These are phyloP conservation scores for Thermothelomyces thermophilus DNA, from an alignment of 2,329 filamentous ascomycete species.

Conservation along the genomic window DNA sequence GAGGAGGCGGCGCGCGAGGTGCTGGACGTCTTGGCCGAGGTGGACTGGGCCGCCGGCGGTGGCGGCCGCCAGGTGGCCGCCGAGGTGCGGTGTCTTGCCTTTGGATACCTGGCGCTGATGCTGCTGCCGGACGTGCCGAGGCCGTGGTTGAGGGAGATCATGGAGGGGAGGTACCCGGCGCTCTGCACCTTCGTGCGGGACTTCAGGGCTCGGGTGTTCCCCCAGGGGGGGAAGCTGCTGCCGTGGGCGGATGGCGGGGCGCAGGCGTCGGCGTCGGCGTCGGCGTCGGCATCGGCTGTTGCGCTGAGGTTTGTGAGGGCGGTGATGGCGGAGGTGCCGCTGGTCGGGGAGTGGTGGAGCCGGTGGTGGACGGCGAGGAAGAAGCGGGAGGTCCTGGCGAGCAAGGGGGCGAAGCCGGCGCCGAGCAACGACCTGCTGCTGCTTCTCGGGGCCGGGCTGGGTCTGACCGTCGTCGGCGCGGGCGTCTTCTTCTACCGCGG, in stretches of 20 bases:
- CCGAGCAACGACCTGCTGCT: constrained; percentile 10
- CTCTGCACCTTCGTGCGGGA: constrained; percentile 24
- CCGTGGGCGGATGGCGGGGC: constrained; percentile 15
- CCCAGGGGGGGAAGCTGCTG: not conserved
- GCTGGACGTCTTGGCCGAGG: constrained; percentile 61
- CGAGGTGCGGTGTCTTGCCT: constrained; percentile 58
- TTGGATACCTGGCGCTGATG: constrained; percentile 75
- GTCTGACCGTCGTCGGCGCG: constrained; percentile 11
- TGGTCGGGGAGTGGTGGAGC: constrained; percentile 20
- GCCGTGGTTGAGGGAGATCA: constrained; percentile 29
- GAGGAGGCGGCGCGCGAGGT: constrained; percentile 65
- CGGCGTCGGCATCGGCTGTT: no score
- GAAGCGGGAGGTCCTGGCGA: constrained; percentile 11
- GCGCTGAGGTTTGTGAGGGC: constrained; percentile 19
- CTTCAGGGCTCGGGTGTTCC: constrained; percentile 15
- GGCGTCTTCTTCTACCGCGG: constrained; percentile 17
- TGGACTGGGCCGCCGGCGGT: constrained; percentile 21
- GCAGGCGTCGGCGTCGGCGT: not conserved
- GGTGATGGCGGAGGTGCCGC: constrained; percentile 19
- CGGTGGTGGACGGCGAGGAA: constrained; percentile 21
- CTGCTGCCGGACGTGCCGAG: constrained; percentile 36
- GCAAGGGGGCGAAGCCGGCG: constrained; percentile 1
- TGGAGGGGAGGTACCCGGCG: constrained; percentile 20
- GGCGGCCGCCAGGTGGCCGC: constrained; percentile 9
- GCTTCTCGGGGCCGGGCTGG: constrained; percentile 13